phyloP scores from a whole-genome alignment of 169 alveolate genomes.

The Cryptosporidium baileyi region DNA sequence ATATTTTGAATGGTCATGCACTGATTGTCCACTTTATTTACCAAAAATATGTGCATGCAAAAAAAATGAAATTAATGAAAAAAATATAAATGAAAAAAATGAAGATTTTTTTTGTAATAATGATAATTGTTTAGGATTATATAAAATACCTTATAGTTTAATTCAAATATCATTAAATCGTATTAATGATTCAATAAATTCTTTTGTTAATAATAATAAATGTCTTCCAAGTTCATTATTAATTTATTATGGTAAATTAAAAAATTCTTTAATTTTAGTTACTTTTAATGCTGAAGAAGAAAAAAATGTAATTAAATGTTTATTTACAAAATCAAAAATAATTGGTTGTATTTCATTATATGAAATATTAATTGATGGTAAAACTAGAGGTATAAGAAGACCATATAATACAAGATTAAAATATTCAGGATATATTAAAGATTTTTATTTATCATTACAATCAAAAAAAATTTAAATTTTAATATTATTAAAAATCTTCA shows the following conservation, averaged over 20 bases:
- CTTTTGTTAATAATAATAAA: slow-evolving; percentile 31
- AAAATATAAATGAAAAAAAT: background rate
- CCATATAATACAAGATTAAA: slow-evolving; percentile 33
- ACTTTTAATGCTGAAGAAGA: slow-evolving; percentile 8
- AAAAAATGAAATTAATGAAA: background rate
- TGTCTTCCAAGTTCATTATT: slow-evolving; percentile 13
- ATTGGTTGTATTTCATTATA: slow-evolving; percentile 44
- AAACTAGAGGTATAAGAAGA: background rate
- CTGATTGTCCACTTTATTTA: slow-evolving; percentile 52
- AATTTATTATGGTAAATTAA: slow-evolving; percentile 54
- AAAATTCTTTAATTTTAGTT: slow-evolving; percentile 34
- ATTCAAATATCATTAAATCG: slow-evolving; percentile 73
- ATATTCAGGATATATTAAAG: background rate
- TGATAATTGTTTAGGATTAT: slow-evolving; percentile 68
- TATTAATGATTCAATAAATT: slow-evolving; percentile 38
- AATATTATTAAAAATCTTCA: no score
- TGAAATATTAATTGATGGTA: background rate
- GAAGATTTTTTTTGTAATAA: slow-evolving; percentile 12
- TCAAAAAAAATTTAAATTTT: no score
- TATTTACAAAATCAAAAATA: background rate
- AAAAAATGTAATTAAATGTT: slow-evolving; percentile 4
- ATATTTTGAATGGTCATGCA: slow-evolving; percentile 55
- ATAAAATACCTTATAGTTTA: slow-evolving; percentile 69
- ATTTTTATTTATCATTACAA: no score
- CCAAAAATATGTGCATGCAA: slow-evolving; percentile 53